These are phyloP conservation scores for Parastagonospora nodorum DNA, from an alignment of 2,329 filamentous ascomycete species.

Conservation along the genomic window DNA sequence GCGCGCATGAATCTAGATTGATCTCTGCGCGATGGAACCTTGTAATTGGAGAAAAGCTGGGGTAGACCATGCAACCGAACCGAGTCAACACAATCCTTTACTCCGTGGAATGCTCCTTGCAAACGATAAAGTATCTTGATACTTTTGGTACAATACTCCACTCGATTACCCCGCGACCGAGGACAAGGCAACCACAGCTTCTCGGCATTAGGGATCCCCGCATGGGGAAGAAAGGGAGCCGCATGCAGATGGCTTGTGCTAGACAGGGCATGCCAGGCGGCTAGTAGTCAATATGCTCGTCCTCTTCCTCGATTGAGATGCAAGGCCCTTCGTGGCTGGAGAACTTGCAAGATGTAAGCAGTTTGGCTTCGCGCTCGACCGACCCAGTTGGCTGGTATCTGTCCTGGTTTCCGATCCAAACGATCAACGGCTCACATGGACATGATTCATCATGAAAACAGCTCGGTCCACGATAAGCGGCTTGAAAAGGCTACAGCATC, in stretches of 20 bases:
- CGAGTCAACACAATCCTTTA: neutral
- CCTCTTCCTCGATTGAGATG: conserved; percentile 7
- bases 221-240: conserved; percentile 26
- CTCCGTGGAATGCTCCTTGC: neutral
- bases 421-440: conserved; percentile 10
- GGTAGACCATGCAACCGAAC: neutral
- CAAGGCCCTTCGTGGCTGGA: conserved; percentile 20
- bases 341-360: conserved; percentile 10
- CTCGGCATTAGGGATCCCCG: conserved; percentile 24
- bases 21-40: neutral
- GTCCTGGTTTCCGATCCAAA: conserved; percentile 12
- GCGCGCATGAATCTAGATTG: no score
- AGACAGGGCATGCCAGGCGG: neutral
- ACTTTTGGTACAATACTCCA: neutral
- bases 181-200: conserved; percentile 9
- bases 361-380: conserved; percentile 29
- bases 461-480: no score
- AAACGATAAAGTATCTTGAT: neutral
- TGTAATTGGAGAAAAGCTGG: neutral
- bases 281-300: conserved; percentile 11
- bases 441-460: no score
- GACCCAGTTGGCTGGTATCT: conserved; percentile 15
- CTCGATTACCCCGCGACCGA: conserved; percentile 22
- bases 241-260: conserved; percentile 18
- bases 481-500: no score